These are phyloP conservation scores for Erysiphe pulchra DNA, from an alignment of 2,329 filamentous ascomycete genomes.

Conservation along the genomic window DNA sequence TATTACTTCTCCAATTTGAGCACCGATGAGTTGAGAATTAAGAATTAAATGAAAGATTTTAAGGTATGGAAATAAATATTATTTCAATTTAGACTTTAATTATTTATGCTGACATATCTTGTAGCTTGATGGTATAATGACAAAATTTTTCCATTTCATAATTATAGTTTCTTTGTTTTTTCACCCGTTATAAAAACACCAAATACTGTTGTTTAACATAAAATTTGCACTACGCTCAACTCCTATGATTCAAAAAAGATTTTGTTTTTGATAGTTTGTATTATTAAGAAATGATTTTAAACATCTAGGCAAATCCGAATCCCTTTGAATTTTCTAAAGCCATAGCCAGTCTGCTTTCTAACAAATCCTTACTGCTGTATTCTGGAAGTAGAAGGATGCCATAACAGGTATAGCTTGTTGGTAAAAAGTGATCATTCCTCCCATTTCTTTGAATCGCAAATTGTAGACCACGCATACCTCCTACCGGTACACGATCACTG, in stretches of 20 bases:
- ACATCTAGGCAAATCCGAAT: slow-evolving; percentile 49
- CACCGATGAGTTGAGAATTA: too few relatives aligned
- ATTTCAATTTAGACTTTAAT: too few relatives aligned
- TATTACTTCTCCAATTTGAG: too few relatives aligned
- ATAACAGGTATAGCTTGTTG: slow-evolving; percentile 83
- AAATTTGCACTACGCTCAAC: too few relatives aligned
- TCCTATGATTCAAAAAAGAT: too few relatives aligned
- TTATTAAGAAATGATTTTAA: background rate
- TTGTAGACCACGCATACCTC: slow-evolving; percentile 55
- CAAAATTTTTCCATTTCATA: too few relatives aligned
- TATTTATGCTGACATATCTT: too few relatives aligned
- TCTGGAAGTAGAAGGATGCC: slow-evolving; percentile 66
- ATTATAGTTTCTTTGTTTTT: too few relatives aligned
- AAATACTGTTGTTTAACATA: background rate
- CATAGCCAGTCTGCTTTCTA: slow-evolving; percentile 54
- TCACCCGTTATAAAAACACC: background rate
- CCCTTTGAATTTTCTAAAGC: slow-evolving; percentile 73
- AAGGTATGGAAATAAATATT: too few relatives aligned
- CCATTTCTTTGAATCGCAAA: slow-evolving; percentile 67
- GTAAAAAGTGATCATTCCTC: slow-evolving; percentile 36
- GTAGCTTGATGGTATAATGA: too few relatives aligned
- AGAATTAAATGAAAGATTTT: too few relatives aligned
- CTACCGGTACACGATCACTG: slow-evolving; percentile 69
- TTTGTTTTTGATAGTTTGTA: background rate
- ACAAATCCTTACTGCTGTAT: slow-evolving; percentile 43